These are phyloP conservation scores for Periglandula ipomoeae DNA, from an alignment of 2,329 filamentous ascomycete species.

Conservation along the genomic window DNA sequence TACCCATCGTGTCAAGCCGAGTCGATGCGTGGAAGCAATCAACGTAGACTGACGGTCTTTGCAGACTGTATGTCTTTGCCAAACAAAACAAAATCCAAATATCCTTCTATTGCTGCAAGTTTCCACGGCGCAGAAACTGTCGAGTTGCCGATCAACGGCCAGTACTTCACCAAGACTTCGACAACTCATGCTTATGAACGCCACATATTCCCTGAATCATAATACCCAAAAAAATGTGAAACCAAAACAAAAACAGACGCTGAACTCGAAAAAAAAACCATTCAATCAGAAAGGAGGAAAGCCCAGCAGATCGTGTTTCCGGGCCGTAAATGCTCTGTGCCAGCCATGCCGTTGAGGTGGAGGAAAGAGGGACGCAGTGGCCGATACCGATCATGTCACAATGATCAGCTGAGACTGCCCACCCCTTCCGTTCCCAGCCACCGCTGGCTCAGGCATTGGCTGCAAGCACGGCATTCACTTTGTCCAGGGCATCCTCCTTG, in stretches of 20 bases:
- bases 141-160: not conserved
- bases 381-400: not conserved
- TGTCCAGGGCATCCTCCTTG: slow-evolving; percentile 47
- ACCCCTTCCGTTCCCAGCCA: not conserved
- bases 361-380: not conserved
- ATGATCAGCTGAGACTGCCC: not conserved
- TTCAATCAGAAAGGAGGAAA: not conserved
- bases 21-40: not conserved
- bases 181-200: not conserved
- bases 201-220: not conserved
- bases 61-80: slow-evolving; percentile 3
- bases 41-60: not conserved
- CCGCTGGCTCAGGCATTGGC: slow-evolving; percentile 11
- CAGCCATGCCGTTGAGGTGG: not conserved
- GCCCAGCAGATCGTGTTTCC: not conserved
- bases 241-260: not conserved
- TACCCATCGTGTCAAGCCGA: not conserved
- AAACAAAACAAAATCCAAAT: not conserved
- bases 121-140: not conserved
- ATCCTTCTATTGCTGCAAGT: not conserved
- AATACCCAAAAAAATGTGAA: not conserved
- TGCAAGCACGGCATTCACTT: slow-evolving; percentile 44
- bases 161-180: not conserved
- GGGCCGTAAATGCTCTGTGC: not conserved
- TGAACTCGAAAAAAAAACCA: not conserved